phyloP scores from a whole-genome alignment of 768 basidiomycete genomes.

The Lentinula detonsa region DNA sequence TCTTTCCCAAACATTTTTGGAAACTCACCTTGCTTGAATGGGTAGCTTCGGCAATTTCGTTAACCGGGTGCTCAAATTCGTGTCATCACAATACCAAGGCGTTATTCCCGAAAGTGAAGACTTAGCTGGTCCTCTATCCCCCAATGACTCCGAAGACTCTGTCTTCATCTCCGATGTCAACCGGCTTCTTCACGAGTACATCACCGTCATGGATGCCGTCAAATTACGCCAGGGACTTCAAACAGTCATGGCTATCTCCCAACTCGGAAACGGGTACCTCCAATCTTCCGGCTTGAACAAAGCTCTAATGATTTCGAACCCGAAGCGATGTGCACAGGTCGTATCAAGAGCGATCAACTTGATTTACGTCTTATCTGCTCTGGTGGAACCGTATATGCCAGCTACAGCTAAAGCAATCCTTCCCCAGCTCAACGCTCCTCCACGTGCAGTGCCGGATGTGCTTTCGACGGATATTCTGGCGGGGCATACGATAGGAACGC shows the following conservation, averaged over 20 bases:
- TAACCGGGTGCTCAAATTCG: conserved; percentile 91
- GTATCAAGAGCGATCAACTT: conserved; percentile 87
- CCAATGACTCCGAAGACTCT: conserved; percentile 58
- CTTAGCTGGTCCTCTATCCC: conserved; percentile 60
- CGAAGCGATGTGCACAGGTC: conserved; percentile 84
- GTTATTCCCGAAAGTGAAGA: conserved; percentile 78
- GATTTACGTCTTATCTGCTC: conserved; percentile 82
- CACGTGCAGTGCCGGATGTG: conserved; percentile 68
- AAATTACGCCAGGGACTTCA: conserved; percentile 87
- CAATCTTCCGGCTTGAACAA: conserved; percentile 90
- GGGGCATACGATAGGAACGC: conserved; percentile 80
- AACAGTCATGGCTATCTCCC: conserved; percentile 85
- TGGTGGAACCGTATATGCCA: conserved; percentile 97
- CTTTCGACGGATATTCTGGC: conserved; percentile 79
- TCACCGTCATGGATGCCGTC: conserved; percentile 84
- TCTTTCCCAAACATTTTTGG: background rate
- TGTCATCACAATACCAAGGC: conserved; percentile 76
- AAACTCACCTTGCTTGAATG: background rate
- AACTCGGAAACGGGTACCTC: conserved; percentile 89
- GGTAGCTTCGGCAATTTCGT: conserved; percentile 94
- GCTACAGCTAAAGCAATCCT: conserved; percentile 78
- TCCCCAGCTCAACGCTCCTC: conserved; percentile 82
- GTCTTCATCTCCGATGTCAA: conserved; percentile 83
- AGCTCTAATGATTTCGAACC: conserved; percentile 74
- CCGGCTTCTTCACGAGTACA: conserved; percentile 69